A percentile compares a stretch with the other conserved stretches of the same genome.
phyloP scores from a whole-genome alignment of 495 filamentous ascomycete species.

The Penicillium ochrochloron region DNA sequence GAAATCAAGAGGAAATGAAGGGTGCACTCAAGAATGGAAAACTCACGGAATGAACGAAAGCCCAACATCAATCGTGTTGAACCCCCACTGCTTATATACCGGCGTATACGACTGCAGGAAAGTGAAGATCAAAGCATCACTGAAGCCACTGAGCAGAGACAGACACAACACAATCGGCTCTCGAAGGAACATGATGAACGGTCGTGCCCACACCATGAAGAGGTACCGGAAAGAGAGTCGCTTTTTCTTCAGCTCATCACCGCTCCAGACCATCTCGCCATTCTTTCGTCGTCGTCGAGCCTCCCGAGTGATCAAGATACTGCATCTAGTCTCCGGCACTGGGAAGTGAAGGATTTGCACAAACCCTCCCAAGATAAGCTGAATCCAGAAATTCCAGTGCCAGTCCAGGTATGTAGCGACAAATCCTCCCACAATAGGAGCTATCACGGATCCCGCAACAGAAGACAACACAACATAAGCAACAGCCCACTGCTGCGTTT shows the following conservation, averaged over 20 bases:
- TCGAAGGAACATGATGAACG: conserved; percentile 78
- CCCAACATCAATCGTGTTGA: conserved; percentile 58
- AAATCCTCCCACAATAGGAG: conserved; percentile 81
- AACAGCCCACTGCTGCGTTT: conserved; percentile 67
- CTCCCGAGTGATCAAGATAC: conserved; percentile 67
- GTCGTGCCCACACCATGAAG: conserved; percentile 66
- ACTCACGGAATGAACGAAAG: conserved; percentile 63
- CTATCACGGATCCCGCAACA: conserved; percentile 75
- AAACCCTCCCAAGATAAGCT: conserved; percentile 73
- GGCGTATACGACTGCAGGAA: conserved; percentile 71
- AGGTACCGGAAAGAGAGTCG: conserved; percentile 60
- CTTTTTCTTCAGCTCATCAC: conserved; percentile 59
- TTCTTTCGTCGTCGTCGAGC: conserved; percentile 65
- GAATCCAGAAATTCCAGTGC: conserved; percentile 83
- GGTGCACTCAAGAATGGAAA: neutral
- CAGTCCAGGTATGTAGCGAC: conserved; percentile 66
- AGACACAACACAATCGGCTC: conserved; percentile 77
- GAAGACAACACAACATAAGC: conserved; percentile 80
- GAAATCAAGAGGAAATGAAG: no score
- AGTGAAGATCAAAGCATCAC: conserved; percentile 81
- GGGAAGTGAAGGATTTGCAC: conserved; percentile 68
- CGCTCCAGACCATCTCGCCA: conserved; percentile 63
- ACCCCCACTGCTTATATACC: conserved; percentile 70
- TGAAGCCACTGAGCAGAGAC: conserved; percentile 75
- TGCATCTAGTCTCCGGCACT: conserved; percentile 70